phyloP scores from a whole-genome alignment of 1,139 yeast genomes.

The Debaryomyces sp. region DNA sequence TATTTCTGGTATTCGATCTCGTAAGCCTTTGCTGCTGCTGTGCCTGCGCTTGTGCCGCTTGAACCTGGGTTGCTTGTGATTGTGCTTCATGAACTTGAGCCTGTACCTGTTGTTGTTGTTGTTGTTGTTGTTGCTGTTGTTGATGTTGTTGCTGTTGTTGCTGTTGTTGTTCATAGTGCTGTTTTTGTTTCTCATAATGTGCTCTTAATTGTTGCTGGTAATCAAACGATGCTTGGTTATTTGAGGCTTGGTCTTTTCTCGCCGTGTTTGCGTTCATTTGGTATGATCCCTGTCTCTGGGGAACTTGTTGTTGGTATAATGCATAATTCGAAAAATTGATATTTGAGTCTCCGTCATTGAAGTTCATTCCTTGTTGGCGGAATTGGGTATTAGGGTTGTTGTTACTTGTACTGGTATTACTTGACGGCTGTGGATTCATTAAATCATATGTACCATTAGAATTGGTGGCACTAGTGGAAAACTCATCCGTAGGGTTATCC shows the following conservation, averaged over 20 bases:
- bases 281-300: slow-evolving; percentile 7
- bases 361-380: slow-evolving; percentile 33
- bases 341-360: slow-evolving; percentile 21
- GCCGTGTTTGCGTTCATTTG: slow-evolving; percentile 1
- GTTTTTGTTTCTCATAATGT: slow-evolving; percentile 31
- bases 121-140: slow-evolving; percentile 15
- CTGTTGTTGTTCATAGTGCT: slow-evolving; percentile 16
- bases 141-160: slow-evolving; percentile 25
- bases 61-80: slow-evolving; percentile 17
- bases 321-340: slow-evolving; percentile 18
- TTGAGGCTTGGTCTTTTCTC: slow-evolving; percentile 2
- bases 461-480: slow-evolving; percentile 12
- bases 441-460: slow-evolving; percentile 22
- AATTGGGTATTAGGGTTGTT: slow-evolving; percentile 19
- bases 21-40: slow-evolving; percentile 14
- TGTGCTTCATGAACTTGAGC: slow-evolving; percentile 6
- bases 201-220: slow-evolving; percentile 31
- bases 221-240: slow-evolving; percentile 19
- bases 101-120: slow-evolving; percentile 16
- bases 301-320: slow-evolving; percentile 15
- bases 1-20: neutral
- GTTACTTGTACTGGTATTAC: slow-evolving; percentile 8
- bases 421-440: slow-evolving; percentile 25
- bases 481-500: slow-evolving; percentile 16
- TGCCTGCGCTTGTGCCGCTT: slow-evolving; percentile 14